Conservation (phyloP, 2,329 filamentous ascomycete genomes). For the Fusarium anguioides region DNA sequence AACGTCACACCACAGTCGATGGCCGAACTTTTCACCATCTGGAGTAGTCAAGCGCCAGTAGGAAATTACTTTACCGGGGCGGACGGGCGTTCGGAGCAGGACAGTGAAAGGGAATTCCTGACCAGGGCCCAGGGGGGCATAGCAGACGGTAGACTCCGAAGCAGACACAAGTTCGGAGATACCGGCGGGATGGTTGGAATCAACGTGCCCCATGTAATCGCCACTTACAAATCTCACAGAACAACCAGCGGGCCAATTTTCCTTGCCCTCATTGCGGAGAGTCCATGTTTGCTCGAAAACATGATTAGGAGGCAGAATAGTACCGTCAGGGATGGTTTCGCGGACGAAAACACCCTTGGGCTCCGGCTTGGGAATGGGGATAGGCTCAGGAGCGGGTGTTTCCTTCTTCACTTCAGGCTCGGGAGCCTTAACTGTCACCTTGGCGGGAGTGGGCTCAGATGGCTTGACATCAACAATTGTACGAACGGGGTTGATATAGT, state of each 20-base stretch:
- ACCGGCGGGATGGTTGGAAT: slow-evolving; percentile 81
- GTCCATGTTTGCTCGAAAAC: slow-evolving; percentile 93
- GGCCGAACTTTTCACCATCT: slow-evolving; percentile 85
- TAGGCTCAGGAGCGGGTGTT: slow-evolving; percentile 32
- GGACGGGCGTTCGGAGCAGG: slow-evolving; percentile 81
- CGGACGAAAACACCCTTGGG: slow-evolving; percentile 74
- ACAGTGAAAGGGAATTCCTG: slow-evolving; percentile 85
- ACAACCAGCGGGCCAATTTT: slow-evolving; percentile 88
- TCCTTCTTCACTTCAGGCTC: slow-evolving; percentile 40
- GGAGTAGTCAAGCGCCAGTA: slow-evolving; percentile 94
- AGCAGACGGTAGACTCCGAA: slow-evolving; percentile 83
- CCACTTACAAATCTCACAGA: slow-evolving; percentile 92
- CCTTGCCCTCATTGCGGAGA: slow-evolving; percentile 83
- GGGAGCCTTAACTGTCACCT: slow-evolving; percentile 12
- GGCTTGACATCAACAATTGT: slow-evolving; percentile 80
- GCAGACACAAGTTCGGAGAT: slow-evolving; percentile 80
- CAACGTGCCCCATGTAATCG: slow-evolving; percentile 95
- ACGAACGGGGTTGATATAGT: slow-evolving; percentile 66
- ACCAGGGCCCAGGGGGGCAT: slow-evolving; percentile 75
- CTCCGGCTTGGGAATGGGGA: slow-evolving; percentile 46
- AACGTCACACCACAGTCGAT: slow-evolving; percentile 95
- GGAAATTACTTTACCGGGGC: slow-evolving; percentile 84
- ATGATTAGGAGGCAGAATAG: slow-evolving; percentile 73
- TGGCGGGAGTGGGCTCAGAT: slow-evolving; percentile 53
- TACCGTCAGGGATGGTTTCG: slow-evolving; percentile 84